Evolutionary conservation across 345 rosid genomes (phyloP).

Genomic region (Psidium guajava): DNA sequence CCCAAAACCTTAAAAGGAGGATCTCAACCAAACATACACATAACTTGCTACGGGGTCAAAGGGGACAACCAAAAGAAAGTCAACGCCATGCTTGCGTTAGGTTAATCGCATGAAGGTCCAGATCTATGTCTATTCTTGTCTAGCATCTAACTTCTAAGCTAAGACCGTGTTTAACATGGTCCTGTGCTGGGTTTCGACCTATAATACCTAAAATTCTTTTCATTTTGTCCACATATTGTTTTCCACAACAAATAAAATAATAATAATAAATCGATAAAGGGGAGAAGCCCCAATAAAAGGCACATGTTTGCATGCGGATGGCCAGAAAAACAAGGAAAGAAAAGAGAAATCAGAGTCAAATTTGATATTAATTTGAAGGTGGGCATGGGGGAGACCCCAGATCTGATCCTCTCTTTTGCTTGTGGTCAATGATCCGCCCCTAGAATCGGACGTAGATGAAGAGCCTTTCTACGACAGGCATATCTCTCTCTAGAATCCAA

Average conservation of each 20-base stretch:
- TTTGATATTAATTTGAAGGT: not conserved
- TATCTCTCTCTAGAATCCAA: not conserved
- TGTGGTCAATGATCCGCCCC: not conserved
- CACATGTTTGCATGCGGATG: not conserved
- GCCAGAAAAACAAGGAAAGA: not conserved
- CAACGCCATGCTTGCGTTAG: not conserved
- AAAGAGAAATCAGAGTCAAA: not conserved
- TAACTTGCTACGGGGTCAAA: not conserved
- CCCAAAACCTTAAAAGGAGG: not conserved
- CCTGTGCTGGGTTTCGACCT: not conserved
- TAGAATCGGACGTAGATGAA: not conserved
- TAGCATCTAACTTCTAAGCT: not conserved
- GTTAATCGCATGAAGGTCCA: not conserved
- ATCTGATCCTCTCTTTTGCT: not conserved
- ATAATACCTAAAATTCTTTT: not conserved
- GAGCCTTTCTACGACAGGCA: not conserved
- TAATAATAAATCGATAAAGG: not conserved
- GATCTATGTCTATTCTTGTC: not conserved
- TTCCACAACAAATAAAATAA: not conserved
- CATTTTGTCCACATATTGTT: not conserved
- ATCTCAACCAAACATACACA: not conserved
- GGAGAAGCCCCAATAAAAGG: not conserved
- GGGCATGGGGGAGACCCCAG: not conserved
- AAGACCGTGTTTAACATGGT: not conserved
- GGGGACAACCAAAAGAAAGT: not conserved